Evolutionary conservation across 345 rosid species (phyloP).

Genomic region (Dimocarpus longan): DNA sequence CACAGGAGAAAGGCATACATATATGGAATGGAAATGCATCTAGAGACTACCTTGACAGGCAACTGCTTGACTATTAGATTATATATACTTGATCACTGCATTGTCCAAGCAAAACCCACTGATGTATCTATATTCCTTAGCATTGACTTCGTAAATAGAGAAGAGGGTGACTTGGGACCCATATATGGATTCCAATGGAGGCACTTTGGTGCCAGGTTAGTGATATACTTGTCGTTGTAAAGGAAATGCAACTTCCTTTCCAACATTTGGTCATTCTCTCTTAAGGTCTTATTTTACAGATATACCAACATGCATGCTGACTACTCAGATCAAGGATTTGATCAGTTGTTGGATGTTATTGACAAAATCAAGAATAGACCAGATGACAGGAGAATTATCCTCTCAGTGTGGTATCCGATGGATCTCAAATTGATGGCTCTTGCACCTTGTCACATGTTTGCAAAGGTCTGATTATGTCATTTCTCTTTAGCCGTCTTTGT

Average conservation of each 20-base stretch:
- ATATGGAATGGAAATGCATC: conserved; percentile 49
- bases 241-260: background rate
- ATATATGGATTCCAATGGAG: conserved; percentile 47
- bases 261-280: background rate
- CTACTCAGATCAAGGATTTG: conserved; percentile 41
- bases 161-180: conserved; percentile 41
- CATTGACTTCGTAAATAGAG: conserved; percentile 39
- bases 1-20: conserved; percentile 37
- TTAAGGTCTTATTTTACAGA: conserved; percentile 20
- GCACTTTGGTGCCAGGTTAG: conserved; percentile 45
- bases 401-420: conserved; percentile 43
- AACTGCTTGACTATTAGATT: conserved; percentile 7
- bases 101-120: background rate
- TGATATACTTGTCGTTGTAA: background rate
- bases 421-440: conserved; percentile 43
- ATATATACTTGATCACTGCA: background rate
- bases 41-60: conserved; percentile 46
- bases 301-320: conserved; percentile 37
- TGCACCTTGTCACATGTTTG: conserved; percentile 47
- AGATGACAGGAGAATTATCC: conserved; percentile 41
- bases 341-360: conserved; percentile 44
- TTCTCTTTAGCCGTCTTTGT: background rate
- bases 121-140: conserved; percentile 13
- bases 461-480: conserved; percentile 32
- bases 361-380: conserved; percentile 42